Base-by-base conservation (phyloP, 805 yeast genomes). In the Ogataea ganodermae region DNA sequence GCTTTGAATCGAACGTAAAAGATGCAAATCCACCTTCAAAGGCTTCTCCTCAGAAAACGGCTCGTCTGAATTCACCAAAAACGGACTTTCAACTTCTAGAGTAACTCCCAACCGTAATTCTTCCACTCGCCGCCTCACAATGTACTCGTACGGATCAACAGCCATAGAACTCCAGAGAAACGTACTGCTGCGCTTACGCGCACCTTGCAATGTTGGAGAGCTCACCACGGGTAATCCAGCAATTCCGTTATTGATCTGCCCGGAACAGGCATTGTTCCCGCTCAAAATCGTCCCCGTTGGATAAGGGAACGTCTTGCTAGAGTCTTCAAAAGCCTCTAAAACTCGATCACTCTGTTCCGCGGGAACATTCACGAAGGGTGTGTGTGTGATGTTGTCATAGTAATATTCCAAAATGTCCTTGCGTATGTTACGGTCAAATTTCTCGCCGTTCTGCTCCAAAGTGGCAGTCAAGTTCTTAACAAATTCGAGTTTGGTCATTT, bases 401-500 rank as follows among this genome's bases (percentile, higher is more conserved):
- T 77, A 78, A 59, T 84, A 86, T 42, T 74, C 78, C 38, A 78
- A 54, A 5, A 77, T 63, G 46, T 78, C 80, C 39, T 66, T 69
- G 1, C 78, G 45, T 12, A 68, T 51, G 10, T 45, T 56, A 2
- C 35, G 49, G 2, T 46, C 43, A 2, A 42, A 28, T 4, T 33
- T 21, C 7, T 40, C 48, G 8, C 46, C 46, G 32, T 62, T 52
- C 48, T 55, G 52, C 39, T 60, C 55, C 16, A 67, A 45, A 6
- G 69, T 57, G 10, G 48, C 52, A 13, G 50, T 37, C 21, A 65
- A 48, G 44, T 64, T 79, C 35, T 73, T 72, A 13, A 83, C 71
- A 58, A 81, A 86, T 52, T 85, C 90, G 3, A 70, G 63, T 56
- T 76, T 81, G 8, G 81, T 66, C 87, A 86, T 84, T 61, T 86